Evolutionary conservation across 2,329 filamentous ascomycete species (phyloP).

Genomic region (Nemania serpens): DNA sequence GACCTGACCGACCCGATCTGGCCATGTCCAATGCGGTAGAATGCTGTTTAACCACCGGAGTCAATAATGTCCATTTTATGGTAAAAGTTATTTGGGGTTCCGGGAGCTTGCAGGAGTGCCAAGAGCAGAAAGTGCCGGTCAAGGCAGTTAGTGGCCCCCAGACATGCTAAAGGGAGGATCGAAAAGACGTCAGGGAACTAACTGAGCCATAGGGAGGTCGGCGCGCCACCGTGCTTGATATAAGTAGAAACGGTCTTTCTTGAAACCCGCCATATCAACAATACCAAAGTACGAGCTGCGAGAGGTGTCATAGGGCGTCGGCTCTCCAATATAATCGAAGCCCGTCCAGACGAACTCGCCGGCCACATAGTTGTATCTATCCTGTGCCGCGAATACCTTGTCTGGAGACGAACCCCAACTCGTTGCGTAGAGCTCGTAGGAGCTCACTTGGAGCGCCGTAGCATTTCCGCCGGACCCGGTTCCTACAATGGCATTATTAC

Average conservation of each 20-base stretch:
- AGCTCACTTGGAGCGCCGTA: conserved; percentile 46
- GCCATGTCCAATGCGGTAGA: conserved; percentile 62
- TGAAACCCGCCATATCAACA: conserved; percentile 61
- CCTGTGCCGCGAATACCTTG: conserved; percentile 57
- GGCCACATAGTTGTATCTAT: conserved; percentile 53
- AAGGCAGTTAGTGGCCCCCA: too few species aligned
- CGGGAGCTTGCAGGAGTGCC: too few species aligned
- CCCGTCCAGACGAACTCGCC: conserved; percentile 61
- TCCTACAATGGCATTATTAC: conserved; percentile 45
- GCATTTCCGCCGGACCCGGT: conserved; percentile 47
- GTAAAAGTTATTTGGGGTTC: too few species aligned
- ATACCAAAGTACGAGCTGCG: conserved; percentile 62
- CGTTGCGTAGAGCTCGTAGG: conserved; percentile 57
- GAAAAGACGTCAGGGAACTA: too few species aligned
- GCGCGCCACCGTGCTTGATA: conserved; percentile 60
- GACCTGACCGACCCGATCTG: conserved; percentile 49
- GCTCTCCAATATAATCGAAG: conserved; percentile 56
- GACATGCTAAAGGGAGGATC: too few species aligned
- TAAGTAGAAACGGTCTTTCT: conserved; percentile 59
- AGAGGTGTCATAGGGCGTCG: conserved; percentile 52
- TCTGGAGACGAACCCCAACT: conserved; percentile 55
- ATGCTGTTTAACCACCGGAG: too few species aligned
- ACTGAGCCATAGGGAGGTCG: conserved; percentile 53
- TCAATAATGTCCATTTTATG: too few species aligned
- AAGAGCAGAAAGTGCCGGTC: too few species aligned